Percentiles rank a stretch among this genome's conserved stretches.
Conservation (phyloP, 306 rosid species). For the Vachellia pachyceras region DNA sequence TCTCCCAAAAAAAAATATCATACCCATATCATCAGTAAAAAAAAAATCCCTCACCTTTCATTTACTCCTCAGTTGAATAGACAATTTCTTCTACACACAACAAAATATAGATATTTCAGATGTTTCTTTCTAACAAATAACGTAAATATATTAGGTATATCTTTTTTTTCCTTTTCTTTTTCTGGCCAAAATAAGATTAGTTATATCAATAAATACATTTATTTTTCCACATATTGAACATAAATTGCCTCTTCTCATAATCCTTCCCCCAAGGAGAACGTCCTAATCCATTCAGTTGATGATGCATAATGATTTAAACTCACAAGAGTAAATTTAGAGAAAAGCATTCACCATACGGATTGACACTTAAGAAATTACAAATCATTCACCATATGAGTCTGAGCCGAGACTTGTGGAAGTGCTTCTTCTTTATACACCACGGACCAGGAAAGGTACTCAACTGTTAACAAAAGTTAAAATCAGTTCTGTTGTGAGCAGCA, state of each 20-base stretch:
- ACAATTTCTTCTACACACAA: constrained; percentile 11
- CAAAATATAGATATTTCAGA: constrained; percentile 9
- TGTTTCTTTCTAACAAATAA: constrained; percentile 21
- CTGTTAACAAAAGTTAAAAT: constrained; percentile 48
- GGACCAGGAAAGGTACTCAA: constrained; percentile 83
- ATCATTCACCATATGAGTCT: constrained; percentile 63
- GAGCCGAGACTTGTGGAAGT: constrained; percentile 64
- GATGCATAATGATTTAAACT: neutral
- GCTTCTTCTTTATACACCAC: constrained; percentile 82
- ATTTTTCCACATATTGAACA: neutral
- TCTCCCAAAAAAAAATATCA: neutral
- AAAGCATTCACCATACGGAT: neutral
- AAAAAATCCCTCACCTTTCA: neutral
- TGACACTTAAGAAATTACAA: neutral
- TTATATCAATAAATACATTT: constrained; percentile 17
- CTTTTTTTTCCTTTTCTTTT: neutral
- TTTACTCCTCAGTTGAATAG: constrained; percentile 2
- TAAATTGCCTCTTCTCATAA: constrained; percentile 12
- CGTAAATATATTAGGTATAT: neutral
- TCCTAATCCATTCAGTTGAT: neutral
- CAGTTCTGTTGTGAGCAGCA: neutral
- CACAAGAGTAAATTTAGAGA: neutral
- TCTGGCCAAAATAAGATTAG: neutral
- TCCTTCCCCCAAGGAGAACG: constrained; percentile 27
- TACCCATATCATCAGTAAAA: neutral